Base-by-base conservation (phyloP, 805 yeast genomes). In the Ogataea neopini region DNA sequence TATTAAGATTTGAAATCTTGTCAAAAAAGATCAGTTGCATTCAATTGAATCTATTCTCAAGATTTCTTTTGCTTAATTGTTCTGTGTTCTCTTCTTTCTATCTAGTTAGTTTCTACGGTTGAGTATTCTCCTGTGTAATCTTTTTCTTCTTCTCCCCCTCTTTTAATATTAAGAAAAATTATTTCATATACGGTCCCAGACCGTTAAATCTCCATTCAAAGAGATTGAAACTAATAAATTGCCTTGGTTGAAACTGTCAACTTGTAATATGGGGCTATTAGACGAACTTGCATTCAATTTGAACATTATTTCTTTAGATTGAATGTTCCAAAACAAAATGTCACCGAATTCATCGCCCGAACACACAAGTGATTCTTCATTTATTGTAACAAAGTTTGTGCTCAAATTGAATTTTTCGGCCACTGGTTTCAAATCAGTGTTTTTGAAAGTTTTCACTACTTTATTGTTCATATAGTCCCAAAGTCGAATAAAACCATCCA, bases 381-480 rank as follows among this genome's bases (percentile, higher is more conserved):
- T 6, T 68, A 68, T 49, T 13, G 52, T 53, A 8, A 83, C 67
- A 56, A 86, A 85, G 11, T 71, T 69, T 1, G 83, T 64, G 7
- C 79, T 72, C 54, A 86, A 73, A 22, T 73, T 70, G 59, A 67
- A 84, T 51, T 78, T 80, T 51, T 75, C 81, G 42, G 77, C 66
- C n/a, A 79, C 60, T 8, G 73, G 63, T 7, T 50, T 40, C 8
- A 62, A 52, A 40, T 58, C 52, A 1, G 48, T 14, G 25, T 59
- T 57, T 35, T 54, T 59, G 47, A 56, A 68, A 3, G 96, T 88
- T 62, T 89, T 88, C 28, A 88, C 86, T 19, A 88, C 91, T 53
- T 76, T 77, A 59, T 88, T 88, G 54, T 80, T 76, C 79, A 88
- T 80, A 65, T 87, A 89, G 65, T 89, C 94, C 96, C 97, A 91